Percentiles rank a stretch among this genome's conserved stretches.
Evolutionary conservation across 495 filamentous ascomycete species (phyloP).

Genomic region (Friedmanniomyces endolithicus): DNA sequence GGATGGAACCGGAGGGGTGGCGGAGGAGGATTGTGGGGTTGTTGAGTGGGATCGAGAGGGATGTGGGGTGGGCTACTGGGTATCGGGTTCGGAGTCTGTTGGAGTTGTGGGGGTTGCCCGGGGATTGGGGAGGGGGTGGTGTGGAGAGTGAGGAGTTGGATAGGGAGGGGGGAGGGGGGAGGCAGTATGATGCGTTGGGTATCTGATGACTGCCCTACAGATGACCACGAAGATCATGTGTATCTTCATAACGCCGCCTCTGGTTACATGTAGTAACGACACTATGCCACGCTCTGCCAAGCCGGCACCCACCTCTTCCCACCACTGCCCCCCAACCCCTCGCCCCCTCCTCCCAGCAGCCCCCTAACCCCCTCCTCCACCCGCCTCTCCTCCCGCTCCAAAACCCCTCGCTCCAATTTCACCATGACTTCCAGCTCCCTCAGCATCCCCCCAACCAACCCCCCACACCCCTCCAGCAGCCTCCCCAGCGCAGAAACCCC

Average conservation of each 20-base stretch:
- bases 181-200: background rate
- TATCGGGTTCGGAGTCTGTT: conserved; percentile 46
- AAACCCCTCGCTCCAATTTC: conserved; percentile 13
- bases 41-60: conserved; percentile 44
- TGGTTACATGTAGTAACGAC: too few relatives aligned
- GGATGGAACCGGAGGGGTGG: conserved; percentile 31
- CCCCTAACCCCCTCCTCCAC: conserved; percentile 16
- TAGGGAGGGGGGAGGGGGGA: background rate
- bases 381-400: conserved; percentile 10
- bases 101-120: conserved; percentile 38
- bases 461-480: background rate
- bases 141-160: conserved; percentile 2
- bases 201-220: background rate
- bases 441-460: conserved; percentile 11
- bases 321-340: too few relatives aligned
- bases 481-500: conserved; percentile 1
- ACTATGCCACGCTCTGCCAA: conserved; percentile 15
- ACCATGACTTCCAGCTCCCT: conserved; percentile 19
- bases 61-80: conserved; percentile 52
- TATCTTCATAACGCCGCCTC: too few relatives aligned
- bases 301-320: conserved; percentile 12
- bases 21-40: conserved; percentile 40
- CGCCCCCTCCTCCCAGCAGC: background rate
- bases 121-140: conserved; percentile 7
- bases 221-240: too few relatives aligned